Base-by-base conservation (phyloP, 805 yeast genomes). In the Hanseniaspora valbyensis region DNA sequence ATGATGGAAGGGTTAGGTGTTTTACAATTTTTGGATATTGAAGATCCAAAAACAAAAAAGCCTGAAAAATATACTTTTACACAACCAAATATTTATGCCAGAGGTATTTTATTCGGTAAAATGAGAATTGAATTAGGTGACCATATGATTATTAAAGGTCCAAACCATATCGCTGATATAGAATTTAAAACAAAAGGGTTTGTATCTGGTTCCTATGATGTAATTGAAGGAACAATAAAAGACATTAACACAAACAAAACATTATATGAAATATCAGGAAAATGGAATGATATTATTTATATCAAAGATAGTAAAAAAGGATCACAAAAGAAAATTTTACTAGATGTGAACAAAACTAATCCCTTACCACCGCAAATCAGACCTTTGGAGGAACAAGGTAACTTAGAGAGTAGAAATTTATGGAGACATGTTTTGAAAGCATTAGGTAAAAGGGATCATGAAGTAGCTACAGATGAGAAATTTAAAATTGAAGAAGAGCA, bases 121-220 rank as follows among this genome's bases (percentile, higher is more conserved):
- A 74, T 92, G 71, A 83, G 81, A 66, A 80, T 83, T 52, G 98
- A 92, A 65, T 67, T 92, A 53, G 97, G 98, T 26, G 98, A 92
- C 64, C 94, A 83, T 61, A 77, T 94, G 78, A 58, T 74, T n/a
- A 72, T 92, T 52, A 76, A 74, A 57, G 83, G 90, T 58, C 73
- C 77, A 5, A 65, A 70, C 10, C 73, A 74, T 53, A 73, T 75
- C 50, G 87, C 90, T 3, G 90, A 83, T 62, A 82, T 92, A 46
- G 97, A 92, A 57, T 92, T 92, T 68, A 89, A 92, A 63, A 84
- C 92, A 5, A 92, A 92, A 66, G 98, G 98, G 1, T 84, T 88
- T 62, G 84, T 92, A 39, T 75, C 89, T 21, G 98, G 98, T 19
- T 76, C 90, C 2, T 92, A 90, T 65, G 94, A 92, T 64, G 84